phyloP scores from a whole-genome alignment of 139 green algal genomes.

The Tetraselmis chui region DNA sequence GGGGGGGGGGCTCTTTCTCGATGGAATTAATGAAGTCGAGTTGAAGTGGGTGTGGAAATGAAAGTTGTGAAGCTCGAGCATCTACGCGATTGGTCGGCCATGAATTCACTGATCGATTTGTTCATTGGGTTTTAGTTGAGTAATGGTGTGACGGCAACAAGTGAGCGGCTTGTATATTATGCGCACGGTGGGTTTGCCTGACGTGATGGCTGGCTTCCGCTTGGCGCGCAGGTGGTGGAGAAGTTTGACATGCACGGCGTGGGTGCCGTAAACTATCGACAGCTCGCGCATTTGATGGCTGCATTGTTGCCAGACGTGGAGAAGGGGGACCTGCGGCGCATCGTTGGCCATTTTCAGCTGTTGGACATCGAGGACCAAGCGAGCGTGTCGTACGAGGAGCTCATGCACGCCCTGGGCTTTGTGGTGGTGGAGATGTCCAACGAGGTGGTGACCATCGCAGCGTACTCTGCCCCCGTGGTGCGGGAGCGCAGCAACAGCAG shows the following conservation, averaged over 20 bases:
- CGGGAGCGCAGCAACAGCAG: background rate
- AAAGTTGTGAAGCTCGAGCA: too few relatives aligned
- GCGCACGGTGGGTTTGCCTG: too few relatives aligned
- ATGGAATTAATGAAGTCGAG: too few relatives aligned
- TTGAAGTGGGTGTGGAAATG: too few relatives aligned
- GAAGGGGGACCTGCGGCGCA: background rate
- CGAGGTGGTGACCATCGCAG: background rate
- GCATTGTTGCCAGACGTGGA: background rate
- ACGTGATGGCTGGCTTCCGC: background rate
- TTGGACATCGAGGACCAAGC: background rate
- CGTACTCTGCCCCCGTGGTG: background rate
- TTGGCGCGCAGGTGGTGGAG: background rate
- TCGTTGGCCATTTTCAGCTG: background rate
- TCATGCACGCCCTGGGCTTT: background rate
- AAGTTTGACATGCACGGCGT: background rate
- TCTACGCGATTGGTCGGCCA: too few relatives aligned
- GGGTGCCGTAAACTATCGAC: background rate
- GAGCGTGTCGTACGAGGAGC: background rate
- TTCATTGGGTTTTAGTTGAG: too few relatives aligned
- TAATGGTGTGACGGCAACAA: too few relatives aligned
- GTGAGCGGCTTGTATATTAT: too few relatives aligned
- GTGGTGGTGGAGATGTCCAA: background rate
- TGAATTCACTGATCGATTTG: too few relatives aligned
- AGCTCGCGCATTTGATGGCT: background rate
- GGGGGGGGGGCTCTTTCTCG: too few relatives aligned